Evolutionary conservation across 441 rosid species (phyloP).

Genomic region (Gossypium davidsonii): DNA sequence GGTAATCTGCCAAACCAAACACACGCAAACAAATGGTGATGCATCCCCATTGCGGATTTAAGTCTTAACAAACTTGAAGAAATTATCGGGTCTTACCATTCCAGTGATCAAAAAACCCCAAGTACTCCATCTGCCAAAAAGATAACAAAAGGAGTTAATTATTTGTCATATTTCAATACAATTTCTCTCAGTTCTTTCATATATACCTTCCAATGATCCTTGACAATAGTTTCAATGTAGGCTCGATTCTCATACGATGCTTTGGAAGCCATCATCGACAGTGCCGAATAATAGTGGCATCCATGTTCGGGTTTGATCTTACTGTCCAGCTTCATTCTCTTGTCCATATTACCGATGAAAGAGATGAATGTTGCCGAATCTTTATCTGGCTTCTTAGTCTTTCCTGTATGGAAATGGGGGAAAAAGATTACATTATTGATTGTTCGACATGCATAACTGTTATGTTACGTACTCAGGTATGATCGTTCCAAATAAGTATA

Average conservation of each 20-base stretch:
- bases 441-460: too few species aligned
- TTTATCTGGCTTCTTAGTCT: conserved; percentile 33
- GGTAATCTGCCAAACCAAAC: conserved; percentile 36
- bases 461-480: background rate
- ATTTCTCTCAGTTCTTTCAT: background rate
- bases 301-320: conserved; percentile 34
- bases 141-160: background rate
- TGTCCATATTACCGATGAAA: conserved; percentile 44
- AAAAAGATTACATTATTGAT: background rate
- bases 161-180: background rate
- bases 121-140: conserved; percentile 45
- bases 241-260: conserved; percentile 54
- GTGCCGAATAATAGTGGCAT: conserved; percentile 31
- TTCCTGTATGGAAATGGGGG: conserved; percentile 28
- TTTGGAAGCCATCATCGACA: conserved; percentile 63
- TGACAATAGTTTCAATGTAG: conserved; percentile 35
- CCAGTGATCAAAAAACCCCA: conserved; percentile 57
- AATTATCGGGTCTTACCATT: conserved; percentile 36
- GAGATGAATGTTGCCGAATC: conserved; percentile 39
- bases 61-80: background rate
- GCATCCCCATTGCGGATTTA: background rate
- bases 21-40: background rate
- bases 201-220: conserved; percentile 46
- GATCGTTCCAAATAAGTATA: too few species aligned
- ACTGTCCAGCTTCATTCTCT: conserved; percentile 36